A percentile compares a stretch with the other conserved stretches of the same genome.
Conservation (phyloP, 2,329 filamentous ascomycete species). For the Aureobasidium lini region DNA sequence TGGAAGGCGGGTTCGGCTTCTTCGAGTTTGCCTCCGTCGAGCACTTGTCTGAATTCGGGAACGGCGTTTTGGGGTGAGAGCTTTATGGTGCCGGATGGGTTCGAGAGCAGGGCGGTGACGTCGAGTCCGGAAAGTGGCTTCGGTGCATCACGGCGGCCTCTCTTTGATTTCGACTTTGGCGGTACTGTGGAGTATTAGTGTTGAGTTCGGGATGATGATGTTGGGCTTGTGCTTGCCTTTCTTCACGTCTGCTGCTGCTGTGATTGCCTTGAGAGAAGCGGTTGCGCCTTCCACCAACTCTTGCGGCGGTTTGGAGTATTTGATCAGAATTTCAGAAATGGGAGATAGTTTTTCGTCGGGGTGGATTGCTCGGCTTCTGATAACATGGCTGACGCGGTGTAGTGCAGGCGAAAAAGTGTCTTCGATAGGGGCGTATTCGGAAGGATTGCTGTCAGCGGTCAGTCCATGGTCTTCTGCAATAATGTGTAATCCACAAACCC, state of each 20-base stretch:
- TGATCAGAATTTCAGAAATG: slow-evolving; percentile 57
- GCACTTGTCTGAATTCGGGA: slow-evolving; percentile 79
- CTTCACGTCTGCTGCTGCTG: slow-evolving; percentile 69
- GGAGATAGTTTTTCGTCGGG: slow-evolving; percentile 57
- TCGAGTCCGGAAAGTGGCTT: slow-evolving; percentile 89
- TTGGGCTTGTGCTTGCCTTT: slow-evolving; percentile 19
- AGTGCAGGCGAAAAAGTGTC: slow-evolving; percentile 77
- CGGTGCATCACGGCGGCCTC: slow-evolving; percentile 51
- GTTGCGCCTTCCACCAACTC: slow-evolving; percentile 55
- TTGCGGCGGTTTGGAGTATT: slow-evolving; percentile 65
- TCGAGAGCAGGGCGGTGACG: slow-evolving; percentile 70
- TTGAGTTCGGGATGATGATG: background rate
- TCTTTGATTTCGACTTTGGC: slow-evolving; percentile 65
- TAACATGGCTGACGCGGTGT: slow-evolving; percentile 82
- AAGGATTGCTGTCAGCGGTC: slow-evolving; percentile 32
- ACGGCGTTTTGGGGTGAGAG: slow-evolving; percentile 69
- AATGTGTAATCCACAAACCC: slow-evolving; percentile 44
- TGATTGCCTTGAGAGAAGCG: slow-evolving; percentile 54
- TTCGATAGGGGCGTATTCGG: slow-evolving; percentile 69
- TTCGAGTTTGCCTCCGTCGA: slow-evolving; percentile 33
- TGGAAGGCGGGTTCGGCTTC: slow-evolving; percentile 44
- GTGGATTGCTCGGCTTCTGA: slow-evolving; percentile 73
- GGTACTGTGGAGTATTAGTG: slow-evolving; percentile 49
- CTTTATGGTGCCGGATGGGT: slow-evolving; percentile 30
- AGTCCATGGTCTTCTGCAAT: background rate